Evolutionary conservation across 2,329 filamentous ascomycete species (phyloP).

Genomic region (Cladosporium sp.): DNA sequence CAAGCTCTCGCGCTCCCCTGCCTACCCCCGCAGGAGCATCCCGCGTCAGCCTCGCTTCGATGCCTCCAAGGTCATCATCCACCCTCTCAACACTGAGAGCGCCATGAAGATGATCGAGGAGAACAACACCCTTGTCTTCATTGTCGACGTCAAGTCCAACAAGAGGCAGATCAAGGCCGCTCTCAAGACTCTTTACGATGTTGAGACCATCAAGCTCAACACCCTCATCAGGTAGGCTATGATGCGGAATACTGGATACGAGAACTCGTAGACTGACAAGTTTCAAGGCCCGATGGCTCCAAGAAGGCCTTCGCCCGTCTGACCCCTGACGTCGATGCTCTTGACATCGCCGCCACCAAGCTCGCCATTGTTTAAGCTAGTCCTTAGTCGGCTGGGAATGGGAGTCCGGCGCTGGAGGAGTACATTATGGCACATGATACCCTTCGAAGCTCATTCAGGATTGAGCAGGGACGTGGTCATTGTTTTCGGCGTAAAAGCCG

Average conservation of each 20-base stretch:
- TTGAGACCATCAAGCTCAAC: conserved; percentile 98
- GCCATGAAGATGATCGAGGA: conserved; percentile 99
- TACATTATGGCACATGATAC: conserved; percentile 1
- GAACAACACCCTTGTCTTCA: conserved; percentile 85
- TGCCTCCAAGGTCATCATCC: conserved; percentile 95
- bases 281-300: conserved; percentile 77
- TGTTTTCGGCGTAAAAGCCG: conserved; percentile 12
- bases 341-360: conserved; percentile 99
- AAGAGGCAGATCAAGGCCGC: conserved; percentile 99
- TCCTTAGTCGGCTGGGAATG: conserved; percentile 31
- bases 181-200: conserved; percentile 99
- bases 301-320: conserved; percentile 99
- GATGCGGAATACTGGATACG: background rate
- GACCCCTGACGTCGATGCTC: conserved; percentile 93
- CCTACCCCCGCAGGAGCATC: conserved; percentile 96
- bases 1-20: conserved; percentile 82
- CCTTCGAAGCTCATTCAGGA: conserved; percentile 15
- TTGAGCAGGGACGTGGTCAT: conserved; percentile 15
- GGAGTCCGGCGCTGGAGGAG: conserved; percentile 15
- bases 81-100: conserved; percentile 99
- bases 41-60: conserved; percentile 88
- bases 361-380: conserved; percentile 84
- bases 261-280: conserved; percentile 21
- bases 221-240: conserved; percentile 81
- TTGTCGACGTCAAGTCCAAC: conserved; percentile 73